Conservation (phyloP, 169 alveolate genomes). For the Cryptosporidium baileyi region DNA sequence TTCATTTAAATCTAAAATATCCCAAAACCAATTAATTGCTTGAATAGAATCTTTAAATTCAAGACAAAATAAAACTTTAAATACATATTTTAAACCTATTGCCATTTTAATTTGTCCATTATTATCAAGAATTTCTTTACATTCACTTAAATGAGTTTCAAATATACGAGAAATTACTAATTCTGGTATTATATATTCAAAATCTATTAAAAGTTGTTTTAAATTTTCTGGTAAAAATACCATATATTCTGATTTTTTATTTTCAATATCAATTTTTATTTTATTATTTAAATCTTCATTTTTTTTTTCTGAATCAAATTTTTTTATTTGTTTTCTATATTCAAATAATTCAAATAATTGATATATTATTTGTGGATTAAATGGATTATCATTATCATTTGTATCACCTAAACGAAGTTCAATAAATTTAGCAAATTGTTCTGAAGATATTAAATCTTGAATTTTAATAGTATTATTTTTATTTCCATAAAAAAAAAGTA, state of each 20-base stretch:
- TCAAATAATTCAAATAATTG: conserved; percentile 56
- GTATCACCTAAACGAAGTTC: conserved; percentile 14
- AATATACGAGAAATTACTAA: conserved; percentile 56
- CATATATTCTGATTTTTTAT: not conserved
- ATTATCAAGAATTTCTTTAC: not conserved
- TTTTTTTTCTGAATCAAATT: not conserved
- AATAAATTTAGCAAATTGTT: conserved; percentile 37
- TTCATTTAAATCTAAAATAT: conserved; percentile 32
- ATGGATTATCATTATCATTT: conserved; percentile 24
- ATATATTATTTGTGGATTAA: conserved; percentile 37
- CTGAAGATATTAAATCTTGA: conserved; percentile 46
- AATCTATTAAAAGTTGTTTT: conserved; percentile 36
- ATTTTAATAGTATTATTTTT: conserved; percentile 22
- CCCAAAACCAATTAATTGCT: conserved; percentile 60
- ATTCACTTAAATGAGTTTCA: conserved; percentile 1
- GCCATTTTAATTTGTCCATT: conserved; percentile 9
- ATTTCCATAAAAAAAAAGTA: conserved; percentile 42
- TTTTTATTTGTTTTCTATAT: not conserved
- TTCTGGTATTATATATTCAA: conserved; percentile 39
- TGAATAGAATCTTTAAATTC: conserved; percentile 29
- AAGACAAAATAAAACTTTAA: conserved; percentile 29
- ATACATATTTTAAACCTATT: not conserved
- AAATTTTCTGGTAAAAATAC: conserved; percentile 51
- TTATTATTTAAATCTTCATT: not conserved
- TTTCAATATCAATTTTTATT: not conserved